Base-by-base conservation (phyloP, 345 rosid genomes). In the Zanthoxylum bungeanum region DNA sequence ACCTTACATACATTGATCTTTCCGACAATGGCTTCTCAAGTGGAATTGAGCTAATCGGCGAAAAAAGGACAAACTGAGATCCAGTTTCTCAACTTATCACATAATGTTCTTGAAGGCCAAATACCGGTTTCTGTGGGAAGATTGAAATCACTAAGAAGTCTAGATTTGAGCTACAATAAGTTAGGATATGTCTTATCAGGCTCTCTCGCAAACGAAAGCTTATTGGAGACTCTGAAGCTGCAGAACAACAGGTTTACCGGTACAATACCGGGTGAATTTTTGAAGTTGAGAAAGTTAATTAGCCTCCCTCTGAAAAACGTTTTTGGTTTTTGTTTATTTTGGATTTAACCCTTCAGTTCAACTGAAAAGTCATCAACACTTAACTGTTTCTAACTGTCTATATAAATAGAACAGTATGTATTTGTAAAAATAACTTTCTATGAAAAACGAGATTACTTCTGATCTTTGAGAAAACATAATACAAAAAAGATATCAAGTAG, bases 221-320 rank as follows among this genome's bases (percentile, higher is more conserved):
- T 53, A 33, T 67, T 85, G 44, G 82, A 85, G 77, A 81, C 58
- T 2, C 78, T 87, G 76, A 83, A 79, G 76, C 83, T 85, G 63
- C 85, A 86, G 81, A 74, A 65, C 66, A 86, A 86, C 78, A 79
- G 34, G 51, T 75, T 86, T 53, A 69, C 79, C 0, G 91, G 91
- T 27, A 66, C 46, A 28, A 84, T 83, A 73, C 87, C 88, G 11
- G 24, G 9, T 0, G 81, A 61, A 17, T 86, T 64, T 70, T 77
- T 86, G 81, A 82, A 82, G 27, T 77, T 86, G 68, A 78, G 68
- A 51, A 83, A 73, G 59, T n/a, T n/a, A n/a, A n/a, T n/a, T n/a
- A n/a, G n/a, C n/a, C n/a, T n/a, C n/a, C n/a, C n/a, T n/a, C n/a
- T n/a, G n/a, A n/a, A n/a, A n/a, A n/a, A n/a, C n/a, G n/a, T n/a